phyloP scores from a whole-genome alignment of 768 basidiomycete genomes.

The Inosperma sp. region DNA sequence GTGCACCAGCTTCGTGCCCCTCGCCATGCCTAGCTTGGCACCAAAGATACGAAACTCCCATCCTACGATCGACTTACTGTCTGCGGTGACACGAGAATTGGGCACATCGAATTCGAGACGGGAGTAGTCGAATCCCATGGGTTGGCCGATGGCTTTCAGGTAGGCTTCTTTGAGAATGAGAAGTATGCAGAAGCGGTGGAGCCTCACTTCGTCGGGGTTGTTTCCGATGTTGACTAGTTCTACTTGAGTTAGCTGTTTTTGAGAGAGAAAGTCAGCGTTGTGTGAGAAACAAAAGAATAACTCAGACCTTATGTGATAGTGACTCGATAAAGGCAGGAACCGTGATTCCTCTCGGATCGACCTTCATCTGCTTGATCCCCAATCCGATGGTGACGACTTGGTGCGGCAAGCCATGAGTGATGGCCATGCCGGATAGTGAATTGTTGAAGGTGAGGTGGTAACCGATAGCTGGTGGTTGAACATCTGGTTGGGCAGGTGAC shows the following conservation, averaged over 20 bases:
- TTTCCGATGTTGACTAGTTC: slow-evolving; percentile 53
- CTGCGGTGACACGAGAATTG: slow-evolving; percentile 55
- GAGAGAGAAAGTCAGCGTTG: slow-evolving; percentile 2
- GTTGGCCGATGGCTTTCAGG: slow-evolving; percentile 79
- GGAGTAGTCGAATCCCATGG: slow-evolving; percentile 74
- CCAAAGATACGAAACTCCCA: slow-evolving; percentile 88
- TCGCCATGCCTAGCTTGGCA: slow-evolving; percentile 64
- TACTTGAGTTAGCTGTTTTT: slow-evolving; percentile 25
- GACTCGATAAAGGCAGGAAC: slow-evolving; percentile 68
- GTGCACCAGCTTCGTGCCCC: slow-evolving; percentile 49
- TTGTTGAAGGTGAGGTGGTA: slow-evolving; percentile 68
- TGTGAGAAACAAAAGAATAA: slow-evolving; percentile 10
- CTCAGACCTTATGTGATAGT: slow-evolving; percentile 68
- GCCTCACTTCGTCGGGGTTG: slow-evolving; percentile 56
- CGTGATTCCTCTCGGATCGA: slow-evolving; percentile 56
- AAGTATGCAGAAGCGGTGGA: slow-evolving; percentile 72
- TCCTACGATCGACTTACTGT: slow-evolving; percentile 65
- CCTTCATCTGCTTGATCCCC: slow-evolving; percentile 64
- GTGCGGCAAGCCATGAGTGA: slow-evolving; percentile 72
- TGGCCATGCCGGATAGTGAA: slow-evolving; percentile 77
- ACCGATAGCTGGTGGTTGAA: slow-evolving; percentile 73
- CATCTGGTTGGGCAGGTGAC: slow-evolving; percentile 50
- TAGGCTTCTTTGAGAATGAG: slow-evolving; percentile 79
- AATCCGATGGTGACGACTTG: slow-evolving; percentile 80
- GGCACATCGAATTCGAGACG: slow-evolving; percentile 78